Evolutionary conservation across 352 stramenopile species (phyloP).

Genomic region (Labyrinthula sp.): DNA sequence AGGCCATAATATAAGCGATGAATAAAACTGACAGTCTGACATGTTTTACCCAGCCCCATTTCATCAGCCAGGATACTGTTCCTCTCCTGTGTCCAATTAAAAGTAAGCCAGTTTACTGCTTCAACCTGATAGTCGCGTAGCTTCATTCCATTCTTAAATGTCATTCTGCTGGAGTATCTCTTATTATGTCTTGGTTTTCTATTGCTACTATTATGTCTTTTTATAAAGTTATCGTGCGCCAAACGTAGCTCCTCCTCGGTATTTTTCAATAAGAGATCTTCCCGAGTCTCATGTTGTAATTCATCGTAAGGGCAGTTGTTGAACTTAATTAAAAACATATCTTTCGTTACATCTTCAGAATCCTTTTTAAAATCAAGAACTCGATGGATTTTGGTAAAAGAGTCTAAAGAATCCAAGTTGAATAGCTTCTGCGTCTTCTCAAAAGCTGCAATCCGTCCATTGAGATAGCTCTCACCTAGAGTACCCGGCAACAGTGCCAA

Average conservation of each 20-base stretch:
- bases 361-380: no score
- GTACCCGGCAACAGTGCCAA: slow-evolving; percentile 39
- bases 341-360: no score
- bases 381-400: neutral
- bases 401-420: neutral
- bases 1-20: slow-evolving; percentile 77
- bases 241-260: slow-evolving; percentile 41
- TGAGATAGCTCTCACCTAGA: neutral
- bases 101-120: slow-evolving; percentile 96
- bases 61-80: slow-evolving; percentile 97
- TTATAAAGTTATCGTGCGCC: slow-evolving; percentile 27
- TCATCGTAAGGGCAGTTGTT: neutral
- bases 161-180: slow-evolving; percentile 27
- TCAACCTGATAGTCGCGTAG: slow-evolving; percentile 96
- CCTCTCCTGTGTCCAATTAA: slow-evolving; percentile 86
- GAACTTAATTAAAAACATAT: neutral
- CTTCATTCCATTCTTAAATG: slow-evolving; percentile 37
- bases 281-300: neutral
- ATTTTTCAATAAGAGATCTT: slow-evolving; percentile 42
- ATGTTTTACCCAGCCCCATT: slow-evolving; percentile 59
- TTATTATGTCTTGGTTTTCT: slow-evolving; percentile 43
- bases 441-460: neutral
- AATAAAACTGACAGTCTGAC: slow-evolving; percentile 75
- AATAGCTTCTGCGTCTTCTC: neutral
- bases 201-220: slow-evolving; percentile 37